phyloP scores from a whole-genome alignment of 192 early-diverging fungal genomes.

The Linnemannia zychae region DNA sequence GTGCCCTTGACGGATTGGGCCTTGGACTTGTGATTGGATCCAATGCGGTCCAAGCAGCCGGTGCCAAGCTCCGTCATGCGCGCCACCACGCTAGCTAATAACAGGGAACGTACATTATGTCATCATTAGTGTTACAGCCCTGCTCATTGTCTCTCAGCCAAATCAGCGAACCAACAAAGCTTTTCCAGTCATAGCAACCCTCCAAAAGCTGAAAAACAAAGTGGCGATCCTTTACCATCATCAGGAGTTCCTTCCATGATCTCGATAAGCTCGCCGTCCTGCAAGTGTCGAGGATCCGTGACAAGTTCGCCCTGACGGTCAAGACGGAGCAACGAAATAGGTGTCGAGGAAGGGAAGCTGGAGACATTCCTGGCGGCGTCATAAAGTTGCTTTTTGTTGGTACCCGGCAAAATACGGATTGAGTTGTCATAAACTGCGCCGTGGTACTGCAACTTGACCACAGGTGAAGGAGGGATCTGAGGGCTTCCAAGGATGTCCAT shows the following conservation, averaged over 20 bases:
- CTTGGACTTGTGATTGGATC: constrained; percentile 29
- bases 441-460: constrained; percentile 51
- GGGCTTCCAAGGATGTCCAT: constrained; percentile 21
- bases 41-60: not conserved
- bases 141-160: too few relatives aligned
- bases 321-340: constrained; percentile 34
- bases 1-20: constrained; percentile 48
- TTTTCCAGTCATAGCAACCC: not conserved
- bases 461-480: constrained; percentile 16
- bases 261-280: constrained; percentile 44
- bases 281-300: constrained; percentile 15
- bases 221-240: constrained; percentile 11
- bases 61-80: constrained; percentile 39
- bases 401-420: constrained; percentile 34
- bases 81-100: constrained; percentile 32
- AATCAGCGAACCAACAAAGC: too few relatives aligned
- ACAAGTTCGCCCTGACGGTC: constrained; percentile 38
- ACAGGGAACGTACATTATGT: not conserved
- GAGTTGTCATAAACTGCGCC: constrained; percentile 55
- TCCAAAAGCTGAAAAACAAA: not conserved
- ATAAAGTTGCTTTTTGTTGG: constrained; percentile 26
- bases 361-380: constrained; percentile 24
- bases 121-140: not conserved
- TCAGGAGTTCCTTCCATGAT: constrained; percentile 41
- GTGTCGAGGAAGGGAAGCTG: constrained; percentile 17